Evolutionary conservation across 345 rosid species (phyloP).

Genomic region (Heritiera fomes): DNA sequence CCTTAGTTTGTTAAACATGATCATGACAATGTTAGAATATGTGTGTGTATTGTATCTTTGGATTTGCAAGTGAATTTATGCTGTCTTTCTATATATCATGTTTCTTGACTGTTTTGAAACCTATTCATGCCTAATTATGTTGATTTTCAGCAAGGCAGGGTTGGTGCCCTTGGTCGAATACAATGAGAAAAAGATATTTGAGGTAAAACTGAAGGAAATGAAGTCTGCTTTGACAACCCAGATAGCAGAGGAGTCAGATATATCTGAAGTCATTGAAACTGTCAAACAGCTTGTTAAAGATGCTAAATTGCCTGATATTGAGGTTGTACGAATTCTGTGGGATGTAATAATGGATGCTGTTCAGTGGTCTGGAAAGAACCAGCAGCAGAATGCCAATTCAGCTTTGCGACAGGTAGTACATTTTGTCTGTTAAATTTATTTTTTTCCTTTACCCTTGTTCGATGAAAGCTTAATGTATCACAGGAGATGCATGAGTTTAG

Average conservation of each 20-base stretch:
- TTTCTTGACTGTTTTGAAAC: constrained; percentile 13
- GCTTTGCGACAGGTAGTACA: constrained; percentile 77
- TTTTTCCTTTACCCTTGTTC: not conserved
- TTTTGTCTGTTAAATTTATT: not conserved
- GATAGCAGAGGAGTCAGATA: constrained; percentile 72
- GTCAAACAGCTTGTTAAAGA: constrained; percentile 84
- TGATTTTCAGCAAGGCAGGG: constrained; percentile 78
- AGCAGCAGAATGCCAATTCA: constrained; percentile 90
- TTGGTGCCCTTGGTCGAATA: constrained; percentile 82
- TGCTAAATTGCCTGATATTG: constrained; percentile 76
- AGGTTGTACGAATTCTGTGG: constrained; percentile 84
- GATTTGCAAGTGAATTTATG: not conserved
- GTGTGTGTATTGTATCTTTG: not conserved
- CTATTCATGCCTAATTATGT: constrained; percentile 18
- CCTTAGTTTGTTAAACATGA: not conserved
- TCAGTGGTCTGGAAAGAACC: constrained; percentile 99
- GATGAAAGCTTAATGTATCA: not conserved
- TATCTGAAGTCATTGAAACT: constrained; percentile 77
- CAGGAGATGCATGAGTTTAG: not conserved
- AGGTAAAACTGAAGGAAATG: constrained; percentile 88
- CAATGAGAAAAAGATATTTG: constrained; percentile 87
- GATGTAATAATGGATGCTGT: constrained; percentile 98
- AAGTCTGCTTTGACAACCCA: constrained; percentile 74
- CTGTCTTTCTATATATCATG: not conserved
- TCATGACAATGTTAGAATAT: not conserved